These are phyloP conservation scores for Grammothele lineata DNA, from an alignment of 768 basidiomycete genomes.

Conservation along the genomic window DNA sequence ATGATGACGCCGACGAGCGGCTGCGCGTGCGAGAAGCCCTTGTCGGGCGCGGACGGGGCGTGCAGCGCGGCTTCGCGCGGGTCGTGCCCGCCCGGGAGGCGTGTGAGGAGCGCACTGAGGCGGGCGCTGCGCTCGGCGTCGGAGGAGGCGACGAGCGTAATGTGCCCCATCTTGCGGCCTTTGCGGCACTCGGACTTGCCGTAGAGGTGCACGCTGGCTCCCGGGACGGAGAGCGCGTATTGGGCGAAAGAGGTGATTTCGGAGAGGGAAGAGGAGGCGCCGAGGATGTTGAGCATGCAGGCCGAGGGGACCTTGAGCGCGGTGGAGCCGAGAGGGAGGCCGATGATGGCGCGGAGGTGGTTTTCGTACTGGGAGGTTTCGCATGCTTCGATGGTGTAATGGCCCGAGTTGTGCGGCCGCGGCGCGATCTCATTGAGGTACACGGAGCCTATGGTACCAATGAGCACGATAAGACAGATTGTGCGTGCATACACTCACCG, in stretches of 20 bases:
- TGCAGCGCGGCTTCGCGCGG: neutral
- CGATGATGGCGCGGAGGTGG: slow-evolving; percentile 91
- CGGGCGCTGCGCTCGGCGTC: slow-evolving; percentile 69
- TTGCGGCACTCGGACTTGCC: slow-evolving; percentile 89
- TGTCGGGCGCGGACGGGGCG: slow-evolving; percentile 40
- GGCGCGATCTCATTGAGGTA: slow-evolving; percentile 97
- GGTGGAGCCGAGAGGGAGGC: slow-evolving; percentile 85
- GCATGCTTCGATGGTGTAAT: slow-evolving; percentile 98
- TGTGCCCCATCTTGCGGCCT: slow-evolving; percentile 97
- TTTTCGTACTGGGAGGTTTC: slow-evolving; percentile 96
- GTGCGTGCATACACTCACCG: slow-evolving; percentile 55
- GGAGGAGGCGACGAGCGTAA: slow-evolving; percentile 80
- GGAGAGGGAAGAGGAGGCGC: slow-evolving; percentile 62
- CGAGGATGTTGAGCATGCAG: slow-evolving; percentile 94
- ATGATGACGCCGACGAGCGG: slow-evolving; percentile 94
- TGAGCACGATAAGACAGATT: neutral
- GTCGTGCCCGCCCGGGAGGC: slow-evolving; percentile 44
- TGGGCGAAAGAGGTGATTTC: slow-evolving; percentile 53
- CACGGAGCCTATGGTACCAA: slow-evolving; percentile 35
- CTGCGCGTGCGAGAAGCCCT: slow-evolving; percentile 54
- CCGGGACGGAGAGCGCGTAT: slow-evolving; percentile 65
- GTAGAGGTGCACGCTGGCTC: slow-evolving; percentile 84
- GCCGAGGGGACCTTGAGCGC: slow-evolving; percentile 80
- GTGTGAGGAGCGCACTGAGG: slow-evolving; percentile 70
- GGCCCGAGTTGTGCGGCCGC: slow-evolving; percentile 96